Evolutionary conservation across 345 rosid species (phyloP).

Genomic region (Cochlearia excelsa): DNA sequence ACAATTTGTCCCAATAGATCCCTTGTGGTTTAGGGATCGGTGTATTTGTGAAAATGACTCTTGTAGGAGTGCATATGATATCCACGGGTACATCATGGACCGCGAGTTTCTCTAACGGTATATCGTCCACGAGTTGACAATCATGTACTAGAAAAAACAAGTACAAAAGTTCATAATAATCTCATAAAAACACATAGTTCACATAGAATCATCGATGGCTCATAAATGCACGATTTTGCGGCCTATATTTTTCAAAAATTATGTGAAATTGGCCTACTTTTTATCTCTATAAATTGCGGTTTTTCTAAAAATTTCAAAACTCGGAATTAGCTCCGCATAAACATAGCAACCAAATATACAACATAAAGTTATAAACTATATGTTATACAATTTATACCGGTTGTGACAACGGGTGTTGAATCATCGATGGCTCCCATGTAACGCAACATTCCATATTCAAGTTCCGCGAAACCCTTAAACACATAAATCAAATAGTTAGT

Average conservation of each 20-base stretch:
- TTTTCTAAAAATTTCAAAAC: too few relatives aligned
- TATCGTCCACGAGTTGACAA: constrained; percentile 77
- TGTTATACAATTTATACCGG: constrained; percentile 38
- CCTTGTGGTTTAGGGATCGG: constrained; percentile 82
- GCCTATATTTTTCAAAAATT: too few relatives aligned
- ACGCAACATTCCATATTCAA: constrained; percentile 90
- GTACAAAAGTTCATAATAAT: neutral
- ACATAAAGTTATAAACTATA: too few relatives aligned
- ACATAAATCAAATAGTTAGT: neutral
- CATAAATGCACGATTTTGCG: too few relatives aligned
- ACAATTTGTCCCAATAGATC: constrained; percentile 78
- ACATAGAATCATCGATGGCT: too few relatives aligned
- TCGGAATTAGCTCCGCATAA: too few relatives aligned
- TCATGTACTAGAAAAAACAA: constrained; percentile 65
- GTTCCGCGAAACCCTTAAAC: constrained; percentile 90
- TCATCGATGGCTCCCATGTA: constrained; percentile 94
- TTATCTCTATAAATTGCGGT: too few relatives aligned
- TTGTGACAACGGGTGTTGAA: constrained; percentile 67
- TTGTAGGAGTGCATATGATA: constrained; percentile 80
- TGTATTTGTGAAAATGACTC: constrained; percentile 65
- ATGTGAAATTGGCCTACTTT: too few relatives aligned
- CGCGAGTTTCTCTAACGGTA: constrained; percentile 71
- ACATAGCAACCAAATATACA: too few relatives aligned
- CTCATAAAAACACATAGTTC: too few relatives aligned
- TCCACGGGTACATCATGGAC: constrained; percentile 92